phyloP scores from a whole-genome alignment of 139 green algal genomes.

The Micractinium sp. region DNA sequence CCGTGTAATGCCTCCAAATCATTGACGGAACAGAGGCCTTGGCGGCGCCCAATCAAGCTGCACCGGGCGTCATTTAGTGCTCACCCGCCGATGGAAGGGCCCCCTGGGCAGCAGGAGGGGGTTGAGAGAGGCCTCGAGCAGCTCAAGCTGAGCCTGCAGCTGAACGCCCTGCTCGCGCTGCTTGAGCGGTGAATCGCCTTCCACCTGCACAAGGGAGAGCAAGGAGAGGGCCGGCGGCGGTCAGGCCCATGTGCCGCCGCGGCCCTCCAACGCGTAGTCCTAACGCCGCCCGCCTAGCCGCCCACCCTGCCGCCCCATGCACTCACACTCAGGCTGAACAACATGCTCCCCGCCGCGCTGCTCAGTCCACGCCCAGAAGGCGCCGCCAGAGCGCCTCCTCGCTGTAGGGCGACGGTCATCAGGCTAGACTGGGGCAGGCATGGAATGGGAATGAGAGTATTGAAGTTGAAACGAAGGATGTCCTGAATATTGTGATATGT shows the following conservation, averaged over 20 bases:
- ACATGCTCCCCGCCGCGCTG: background rate
- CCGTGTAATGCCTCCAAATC: no score
- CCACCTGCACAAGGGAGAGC: background rate
- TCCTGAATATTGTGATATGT: no score
- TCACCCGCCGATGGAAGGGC: background rate
- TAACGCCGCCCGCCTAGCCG: background rate
- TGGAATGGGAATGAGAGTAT: no score
- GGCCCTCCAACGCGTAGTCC: no score
- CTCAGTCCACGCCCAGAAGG: background rate
- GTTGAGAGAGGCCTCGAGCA: background rate
- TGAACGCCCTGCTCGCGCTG: background rate
- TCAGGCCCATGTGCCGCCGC: background rate
- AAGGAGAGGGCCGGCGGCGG: background rate
- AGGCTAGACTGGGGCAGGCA: no score
- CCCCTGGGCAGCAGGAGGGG: background rate
- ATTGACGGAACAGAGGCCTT: no score
- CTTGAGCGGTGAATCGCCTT: background rate
- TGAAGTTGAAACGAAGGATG: no score
- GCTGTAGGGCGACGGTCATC: no score
- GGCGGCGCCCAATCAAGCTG: no score
- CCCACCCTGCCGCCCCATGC: background rate
- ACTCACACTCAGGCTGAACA: background rate
- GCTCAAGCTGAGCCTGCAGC: background rate
- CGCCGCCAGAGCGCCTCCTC: no score
- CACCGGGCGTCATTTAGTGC: no score